Conservation (phyloP, 768 basidiomycete genomes). For the Udeniomyces megalosporus region DNA sequence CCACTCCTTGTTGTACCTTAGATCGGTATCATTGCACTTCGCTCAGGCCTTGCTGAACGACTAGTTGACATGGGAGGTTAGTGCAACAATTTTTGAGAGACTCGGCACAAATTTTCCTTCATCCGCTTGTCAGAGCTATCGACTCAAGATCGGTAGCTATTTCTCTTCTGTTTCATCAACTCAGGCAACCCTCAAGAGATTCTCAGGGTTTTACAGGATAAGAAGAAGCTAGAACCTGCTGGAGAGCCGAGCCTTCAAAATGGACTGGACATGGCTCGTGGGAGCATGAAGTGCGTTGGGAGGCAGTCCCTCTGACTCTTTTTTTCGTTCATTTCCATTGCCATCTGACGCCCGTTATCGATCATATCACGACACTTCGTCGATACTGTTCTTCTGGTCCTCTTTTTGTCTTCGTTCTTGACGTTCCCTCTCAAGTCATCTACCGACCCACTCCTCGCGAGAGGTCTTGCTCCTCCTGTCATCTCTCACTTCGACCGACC, state of each 20-base stretch:
- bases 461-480: constrained; percentile 91
- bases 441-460: constrained; percentile 92
- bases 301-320: background rate
- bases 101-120: no score
- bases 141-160: background rate
- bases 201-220: constrained; percentile 54
- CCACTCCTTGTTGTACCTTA: background rate
- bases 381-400: background rate
- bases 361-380: no score
- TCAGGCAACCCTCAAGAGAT: constrained; percentile 92
- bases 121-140: no score
- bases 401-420: background rate
- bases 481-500: constrained; percentile 89
- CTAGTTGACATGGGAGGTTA: constrained; percentile 83
- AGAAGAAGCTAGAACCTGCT: constrained; percentile 70
- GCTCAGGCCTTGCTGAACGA: constrained; percentile 76
- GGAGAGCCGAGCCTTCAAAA: constrained; percentile 96
- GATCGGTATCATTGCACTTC: constrained; percentile 84
- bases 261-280: constrained; percentile 87
- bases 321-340: background rate
- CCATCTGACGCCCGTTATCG: background rate
- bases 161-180: background rate
- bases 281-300: constrained; percentile 76
- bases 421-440: constrained; percentile 44
- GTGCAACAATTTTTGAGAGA: constrained; percentile 21